Evolutionary conservation across 768 basidiomycete genomes (phyloP), one percentile per base, ranked within the genome.

Genomic region (Amanita subjunquillea): DNA sequence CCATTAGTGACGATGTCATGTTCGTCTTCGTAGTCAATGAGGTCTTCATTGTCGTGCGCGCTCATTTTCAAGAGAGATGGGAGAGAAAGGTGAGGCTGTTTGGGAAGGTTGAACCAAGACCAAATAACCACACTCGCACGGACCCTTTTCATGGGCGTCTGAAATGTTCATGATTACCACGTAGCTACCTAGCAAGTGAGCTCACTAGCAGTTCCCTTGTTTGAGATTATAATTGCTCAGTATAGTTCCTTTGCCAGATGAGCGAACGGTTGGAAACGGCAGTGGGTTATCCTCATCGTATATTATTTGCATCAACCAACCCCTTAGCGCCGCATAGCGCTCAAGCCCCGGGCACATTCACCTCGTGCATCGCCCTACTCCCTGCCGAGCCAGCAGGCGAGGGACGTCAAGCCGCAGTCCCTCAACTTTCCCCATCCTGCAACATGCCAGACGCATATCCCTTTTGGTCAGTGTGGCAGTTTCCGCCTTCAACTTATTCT

Each of bases 1-100:
- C 80, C 79, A 54, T 76, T 83, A 49, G 85, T 75, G 54, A 82
- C 74, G 56, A 86, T 76, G 62, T 91, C 88, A 60, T 90, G 80
- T 66, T 91, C 90, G 59, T 93, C 91, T 69, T 93, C 91, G 75
- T 92, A 93, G 75, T 93, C 91, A 67, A 93, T 90, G 41, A 93
- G 83, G 63, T 93, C 90, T 65, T 92, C 90, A 67, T 87, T 87
- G 72, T 91, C 90, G 73, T 85, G 80, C 43, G 78, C 79, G 69
- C 81, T 86, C 87, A 90, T 91, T 65, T 68, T 70, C 30, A 36
- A 53, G 47, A 42, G 38, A 22, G 41, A 40, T 17, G 56, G 60
- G 51, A 59, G 58, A 55, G 63, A 56, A 58, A 52, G 54, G 39
- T 52, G 47, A 55, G 47, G 38, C 44, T 55, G 44, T 56, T 48